Percentiles rank a stretch among this genome's conserved stretches.
Conservation (phyloP, 805 yeast species). For the Pichia membranifaciens region DNA sequence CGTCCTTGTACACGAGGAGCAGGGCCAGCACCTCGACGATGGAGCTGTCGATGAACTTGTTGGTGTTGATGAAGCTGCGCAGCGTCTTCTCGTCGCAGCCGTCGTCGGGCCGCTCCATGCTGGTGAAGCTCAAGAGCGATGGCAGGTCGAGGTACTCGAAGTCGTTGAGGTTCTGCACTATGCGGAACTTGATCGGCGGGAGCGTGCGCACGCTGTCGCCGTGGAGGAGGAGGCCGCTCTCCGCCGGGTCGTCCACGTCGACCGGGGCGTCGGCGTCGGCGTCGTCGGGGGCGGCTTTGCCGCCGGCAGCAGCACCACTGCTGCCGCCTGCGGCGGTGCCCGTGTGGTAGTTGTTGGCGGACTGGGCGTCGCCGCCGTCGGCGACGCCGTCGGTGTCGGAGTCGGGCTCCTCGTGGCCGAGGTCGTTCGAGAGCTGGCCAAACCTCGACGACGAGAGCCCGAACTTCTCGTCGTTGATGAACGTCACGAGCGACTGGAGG, state of each 20-base stretch:
- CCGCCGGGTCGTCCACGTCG: too few relatives aligned
- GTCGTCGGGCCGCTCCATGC: constrained; percentile 11
- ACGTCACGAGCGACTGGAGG: constrained; percentile 54
- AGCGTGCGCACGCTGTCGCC: constrained; percentile 12
- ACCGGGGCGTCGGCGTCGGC: constrained; percentile 21
- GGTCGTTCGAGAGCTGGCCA: neutral
- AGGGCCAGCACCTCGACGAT: constrained; percentile 26
- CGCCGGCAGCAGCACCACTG: too few relatives aligned
- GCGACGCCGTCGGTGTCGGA: too few relatives aligned
- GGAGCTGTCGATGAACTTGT: constrained; percentile 26
- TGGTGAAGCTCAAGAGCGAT: constrained; percentile 20
- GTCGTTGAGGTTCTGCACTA: constrained; percentile 40
- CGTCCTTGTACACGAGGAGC: constrained; percentile 29
- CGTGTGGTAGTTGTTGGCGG: too few relatives aligned
- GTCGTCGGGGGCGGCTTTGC: constrained; percentile 20
- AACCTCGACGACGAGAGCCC: constrained; percentile 22
- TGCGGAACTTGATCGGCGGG: constrained; percentile 37
- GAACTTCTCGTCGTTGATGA: constrained; percentile 44
- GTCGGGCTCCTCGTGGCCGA: constrained; percentile 10
- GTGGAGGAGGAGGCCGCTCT: too few relatives aligned
- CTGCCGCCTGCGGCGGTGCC: too few relatives aligned
- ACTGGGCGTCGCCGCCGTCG: too few relatives aligned
- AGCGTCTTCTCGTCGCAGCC: constrained; percentile 13
- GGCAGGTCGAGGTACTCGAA: constrained; percentile 34
- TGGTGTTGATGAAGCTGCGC: constrained; percentile 25